Conservation (phyloP, 2,329 filamentous ascomycete genomes). For the Cladosporium sp. region DNA sequence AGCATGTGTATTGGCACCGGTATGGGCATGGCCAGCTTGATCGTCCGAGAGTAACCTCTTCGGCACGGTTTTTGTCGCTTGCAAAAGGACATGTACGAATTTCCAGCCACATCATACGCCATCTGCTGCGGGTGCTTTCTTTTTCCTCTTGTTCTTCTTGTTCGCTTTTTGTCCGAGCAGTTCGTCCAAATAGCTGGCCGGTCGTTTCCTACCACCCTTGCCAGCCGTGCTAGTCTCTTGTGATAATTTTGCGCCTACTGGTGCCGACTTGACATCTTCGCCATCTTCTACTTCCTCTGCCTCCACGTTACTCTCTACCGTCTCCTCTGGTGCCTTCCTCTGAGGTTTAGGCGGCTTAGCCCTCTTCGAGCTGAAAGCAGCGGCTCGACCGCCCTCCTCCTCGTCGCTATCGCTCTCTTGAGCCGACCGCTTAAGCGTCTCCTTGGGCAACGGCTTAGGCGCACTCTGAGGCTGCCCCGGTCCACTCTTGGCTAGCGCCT, state of each 20-base stretch:
- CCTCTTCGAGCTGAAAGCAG: constrained; percentile 19
- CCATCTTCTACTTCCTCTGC: constrained; percentile 23
- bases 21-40: constrained; percentile 49
- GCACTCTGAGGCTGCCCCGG: not conserved
- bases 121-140: constrained; percentile 13
- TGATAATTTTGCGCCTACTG: constrained; percentile 9
- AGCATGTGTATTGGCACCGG: constrained; percentile 69
- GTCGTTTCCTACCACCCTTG: constrained; percentile 30
- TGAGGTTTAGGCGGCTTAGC: constrained; percentile 7
- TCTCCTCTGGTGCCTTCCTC: not conserved
- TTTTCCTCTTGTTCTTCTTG: constrained; percentile 43
- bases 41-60: constrained; percentile 39
- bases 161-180: constrained; percentile 43
- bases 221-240: not conserved
- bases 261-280: constrained; percentile 30
- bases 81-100: constrained; percentile 13
- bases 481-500: constrained; percentile 8
- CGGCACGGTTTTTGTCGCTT: not conserved
- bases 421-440: constrained; percentile 10
- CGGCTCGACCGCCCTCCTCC: constrained; percentile 20
- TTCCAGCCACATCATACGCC: constrained; percentile 17
- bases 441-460: not conserved
- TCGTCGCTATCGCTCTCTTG: constrained; percentile 33
- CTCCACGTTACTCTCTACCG: not conserved
- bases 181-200: constrained; percentile 50